Evolutionary conservation across 2,329 filamentous ascomycete species (phyloP), one percentile per base, ranked within the genome.

Genomic region (Ophiostoma angusticollis): DNA sequence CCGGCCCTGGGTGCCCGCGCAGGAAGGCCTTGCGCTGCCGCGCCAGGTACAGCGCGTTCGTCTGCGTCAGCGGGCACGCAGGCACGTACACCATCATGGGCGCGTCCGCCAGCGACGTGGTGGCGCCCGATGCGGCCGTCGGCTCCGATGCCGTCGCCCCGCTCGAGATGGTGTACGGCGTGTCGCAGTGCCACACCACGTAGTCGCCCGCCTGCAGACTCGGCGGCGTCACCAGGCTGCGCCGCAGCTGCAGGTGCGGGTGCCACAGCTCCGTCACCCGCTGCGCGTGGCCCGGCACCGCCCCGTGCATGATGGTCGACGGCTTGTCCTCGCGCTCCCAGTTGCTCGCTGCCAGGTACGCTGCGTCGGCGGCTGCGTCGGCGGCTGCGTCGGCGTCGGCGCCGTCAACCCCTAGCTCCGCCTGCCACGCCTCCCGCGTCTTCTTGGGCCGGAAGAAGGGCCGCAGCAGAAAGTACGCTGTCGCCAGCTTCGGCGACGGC

Each of bases 241-340:
- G 58, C 42, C 67, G 61, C 32, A 74, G 61, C 50, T 66, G 60
- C 11, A 73, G 58, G 41, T 74, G 70, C 16, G 70, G 70, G 48
- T 74, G 70, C 70, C 70, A 74, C 9, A 64, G 60, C 49, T 72
- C 69, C 1, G 70, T 73, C 31, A 74, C 63, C 39, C 70, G 65
- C 55, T 74, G 70, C 12, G 70, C 69, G 48, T 74, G 70, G 25
- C 70, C 70, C 0, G 70, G 69, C 1, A 74, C 70, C 31, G 70
- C 70, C 33, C 70, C 70, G 53, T 74, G 70, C 49, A 74, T 70
- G 51, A 72, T 67, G 24, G 70, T 72, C 42, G 64, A 64, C 30
- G 66, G 67, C 35, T 71, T 64, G 35, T 52, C 52, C 44, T 70
- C 65, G 6, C 72, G 57, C 1, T 45, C 40, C 57, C 58, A 67